Evolutionary conservation across 1,284 basidiomycete species (phyloP).

Genomic region (Pseudozyma flocculosa): DNA sequence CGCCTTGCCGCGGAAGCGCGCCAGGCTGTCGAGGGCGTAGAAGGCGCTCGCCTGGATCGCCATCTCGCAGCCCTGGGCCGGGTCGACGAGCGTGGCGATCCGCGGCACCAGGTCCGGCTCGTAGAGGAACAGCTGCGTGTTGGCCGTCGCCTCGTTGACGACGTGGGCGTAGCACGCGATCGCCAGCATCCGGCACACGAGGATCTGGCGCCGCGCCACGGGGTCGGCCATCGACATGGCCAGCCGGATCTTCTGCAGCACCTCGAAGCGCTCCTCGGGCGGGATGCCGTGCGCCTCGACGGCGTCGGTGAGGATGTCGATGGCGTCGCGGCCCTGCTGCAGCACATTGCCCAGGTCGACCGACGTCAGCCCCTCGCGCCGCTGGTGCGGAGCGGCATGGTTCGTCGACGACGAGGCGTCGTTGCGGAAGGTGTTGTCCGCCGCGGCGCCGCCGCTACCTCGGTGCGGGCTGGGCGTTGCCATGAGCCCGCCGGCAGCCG

Average conservation of each 20-base stretch:
- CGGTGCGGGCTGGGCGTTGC: neutral
- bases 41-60: slow-evolving; percentile 73
- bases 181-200: slow-evolving; percentile 78
- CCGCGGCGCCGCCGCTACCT: neutral
- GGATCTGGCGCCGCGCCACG: slow-evolving; percentile 73
- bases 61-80: slow-evolving; percentile 25
- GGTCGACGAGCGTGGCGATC: slow-evolving; percentile 43
- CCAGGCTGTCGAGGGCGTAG: slow-evolving; percentile 83
- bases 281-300: slow-evolving; percentile 74
- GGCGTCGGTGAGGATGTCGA: slow-evolving; percentile 69
- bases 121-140: slow-evolving; percentile 83
- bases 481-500: neutral
- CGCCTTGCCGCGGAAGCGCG: slow-evolving; percentile 77
- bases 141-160: slow-evolving; percentile 69
- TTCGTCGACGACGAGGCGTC: neutral
- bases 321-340: slow-evolving; percentile 13
- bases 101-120: slow-evolving; percentile 76
- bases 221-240: slow-evolving; percentile 70
- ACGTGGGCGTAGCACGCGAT: slow-evolving; percentile 71
- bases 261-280: slow-evolving; percentile 80
- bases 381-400: neutral
- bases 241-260: slow-evolving; percentile 82
- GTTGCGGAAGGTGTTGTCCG: slow-evolving; percentile 1
- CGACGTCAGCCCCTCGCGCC: slow-evolving; percentile 42
- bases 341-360: slow-evolving; percentile 36